Evolutionary conservation across 2,329 filamentous ascomycete genomes (phyloP).

Genomic region (Botrytis pseudocinerea): DNA sequence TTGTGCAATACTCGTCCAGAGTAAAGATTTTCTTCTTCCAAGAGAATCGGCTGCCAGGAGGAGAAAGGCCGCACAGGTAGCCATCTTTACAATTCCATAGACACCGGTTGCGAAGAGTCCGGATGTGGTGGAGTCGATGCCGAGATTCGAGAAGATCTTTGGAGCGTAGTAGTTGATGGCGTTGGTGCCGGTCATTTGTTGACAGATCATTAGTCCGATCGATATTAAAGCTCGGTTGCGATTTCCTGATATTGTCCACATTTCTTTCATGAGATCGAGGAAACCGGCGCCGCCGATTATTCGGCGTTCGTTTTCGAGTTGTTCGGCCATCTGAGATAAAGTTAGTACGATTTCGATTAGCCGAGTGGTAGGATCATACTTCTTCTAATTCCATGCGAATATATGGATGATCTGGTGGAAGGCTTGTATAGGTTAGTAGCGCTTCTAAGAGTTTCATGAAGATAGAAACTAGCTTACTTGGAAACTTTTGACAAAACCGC

Average conservation of each 20-base stretch:
- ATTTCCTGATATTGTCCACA: slow-evolving; percentile 59
- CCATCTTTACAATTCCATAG: slow-evolving; percentile 71
- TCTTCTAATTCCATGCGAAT: slow-evolving; percentile 53
- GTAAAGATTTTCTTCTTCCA: slow-evolving; percentile 55
- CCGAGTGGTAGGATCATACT: slow-evolving; percentile 42
- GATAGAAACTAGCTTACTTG: slow-evolving; percentile 28
- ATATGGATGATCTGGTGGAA: slow-evolving; percentile 56
- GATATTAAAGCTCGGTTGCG: slow-evolving; percentile 65
- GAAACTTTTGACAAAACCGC: slow-evolving; percentile 54
- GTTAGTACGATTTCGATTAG: neutral
- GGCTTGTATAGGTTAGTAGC: slow-evolving; percentile 47
- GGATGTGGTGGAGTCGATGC: slow-evolving; percentile 55
- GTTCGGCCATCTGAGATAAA: slow-evolving; percentile 42
- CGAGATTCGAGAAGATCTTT: slow-evolving; percentile 66
- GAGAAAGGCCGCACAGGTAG: slow-evolving; percentile 63
- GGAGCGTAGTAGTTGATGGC: slow-evolving; percentile 58
- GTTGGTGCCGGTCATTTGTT: slow-evolving; percentile 60
- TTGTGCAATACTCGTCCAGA: slow-evolving; percentile 66
- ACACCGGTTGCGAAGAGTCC: slow-evolving; percentile 72
- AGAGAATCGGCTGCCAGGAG: slow-evolving; percentile 68
- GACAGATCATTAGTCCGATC: slow-evolving; percentile 62
- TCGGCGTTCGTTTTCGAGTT: slow-evolving; percentile 51
- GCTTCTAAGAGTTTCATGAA: slow-evolving; percentile 28
- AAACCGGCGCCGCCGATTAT: slow-evolving; percentile 51
- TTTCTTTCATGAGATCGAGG: slow-evolving; percentile 59